Evolutionary conservation across 805 yeast species (phyloP), one percentile per base, ranked within the genome.

Genomic region (Ogataea angusta): DNA sequence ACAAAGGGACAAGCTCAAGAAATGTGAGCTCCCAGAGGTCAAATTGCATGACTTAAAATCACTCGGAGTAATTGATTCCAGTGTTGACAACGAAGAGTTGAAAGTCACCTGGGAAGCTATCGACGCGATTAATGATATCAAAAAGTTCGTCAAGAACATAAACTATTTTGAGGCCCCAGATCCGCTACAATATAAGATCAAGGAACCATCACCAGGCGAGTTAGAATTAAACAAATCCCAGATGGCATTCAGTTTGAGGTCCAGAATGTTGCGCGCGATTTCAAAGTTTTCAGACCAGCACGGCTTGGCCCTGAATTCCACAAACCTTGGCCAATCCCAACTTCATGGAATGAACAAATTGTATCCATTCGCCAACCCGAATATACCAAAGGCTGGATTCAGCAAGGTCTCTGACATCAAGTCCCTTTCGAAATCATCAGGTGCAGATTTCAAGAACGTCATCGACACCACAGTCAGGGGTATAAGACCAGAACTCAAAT

Each of bases 401-500:
- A 46, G 35, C 45, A 6, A 19, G 29, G 10, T 45, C 54, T 10
- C 26, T 1, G 40, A 34, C 8, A 12, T 38, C 15, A 37, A 46
- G 13, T 33, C 36, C 8, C 38, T 56, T 25, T 19, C 37, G 4
- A 38, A 39, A 10, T 36, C 56, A 16, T 40, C 60, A n/a, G 43
- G 43, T 24, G 40, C 41, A 1, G 59, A 57, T 24, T 19, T 59
- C 12, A 28, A 40, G 17, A 27, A 34, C 8, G 48, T 56, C 1
- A 23, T 60, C n/a, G 49, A 53, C 28, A 18, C 58, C 4, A 57
- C 59, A 2, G 64, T 60, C 4, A 45, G 37, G 28, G 65, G 65
- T 38, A 19, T 43, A 22, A 52, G 65, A 48, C 46, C 43, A 4
- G 63, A 59, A 34, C 21, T 60, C 19, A 32, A 37, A 1, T 45